Evolutionary conservation across 2,329 filamentous ascomycete genomes (phyloP).

Genomic region (Aspergillus pseudoterreus): DNA sequence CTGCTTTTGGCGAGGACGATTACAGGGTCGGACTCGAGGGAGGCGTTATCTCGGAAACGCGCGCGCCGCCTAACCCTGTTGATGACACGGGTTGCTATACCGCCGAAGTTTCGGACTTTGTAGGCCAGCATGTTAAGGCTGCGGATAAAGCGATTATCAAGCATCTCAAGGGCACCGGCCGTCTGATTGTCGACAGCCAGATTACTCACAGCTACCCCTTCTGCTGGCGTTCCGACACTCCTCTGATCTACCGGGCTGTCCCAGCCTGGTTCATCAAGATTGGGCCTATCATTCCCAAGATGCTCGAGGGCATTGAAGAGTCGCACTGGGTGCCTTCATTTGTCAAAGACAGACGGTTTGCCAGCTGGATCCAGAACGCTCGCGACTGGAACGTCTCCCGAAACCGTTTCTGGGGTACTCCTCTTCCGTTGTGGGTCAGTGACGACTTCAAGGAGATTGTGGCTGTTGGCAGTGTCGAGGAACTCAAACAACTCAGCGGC

Average conservation of each 20-base stretch:
- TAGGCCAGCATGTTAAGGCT: slow-evolving; percentile 82
- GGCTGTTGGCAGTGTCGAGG: slow-evolving; percentile 78
- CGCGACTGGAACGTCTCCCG: slow-evolving; percentile 94
- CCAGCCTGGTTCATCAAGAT: slow-evolving; percentile 95
- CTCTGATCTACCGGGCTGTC: slow-evolving; percentile 86
- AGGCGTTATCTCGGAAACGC: slow-evolving; percentile 72
- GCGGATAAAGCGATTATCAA: slow-evolving; percentile 94
- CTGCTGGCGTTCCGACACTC: slow-evolving; percentile 93
- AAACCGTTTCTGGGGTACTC: slow-evolving; percentile 94
- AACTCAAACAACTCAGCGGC: slow-evolving; percentile 82
- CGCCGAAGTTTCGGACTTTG: slow-evolving; percentile 72
- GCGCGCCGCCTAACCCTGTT: slow-evolving; percentile 85
- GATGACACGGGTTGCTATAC: slow-evolving; percentile 80
- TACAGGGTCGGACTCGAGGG: slow-evolving; percentile 75
- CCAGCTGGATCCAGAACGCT: slow-evolving; percentile 86
- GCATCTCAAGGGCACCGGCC: slow-evolving; percentile 70
- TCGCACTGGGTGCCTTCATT: slow-evolving; percentile 90
- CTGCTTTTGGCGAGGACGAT: slow-evolving; percentile 94
- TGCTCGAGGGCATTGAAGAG: slow-evolving; percentile 84
- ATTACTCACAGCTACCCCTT: slow-evolving; percentile 89
- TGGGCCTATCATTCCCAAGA: slow-evolving; percentile 73
- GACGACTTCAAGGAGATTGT: slow-evolving; percentile 84
- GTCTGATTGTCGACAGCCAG: slow-evolving; percentile 79
- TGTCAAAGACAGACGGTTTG: slow-evolving; percentile 88
- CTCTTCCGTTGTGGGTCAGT: slow-evolving; percentile 86